A percentile compares a stretch with the other conserved stretches of the same genome.
Conservation (phyloP, 83 land plant genomes). For the Picea abies region DNA sequence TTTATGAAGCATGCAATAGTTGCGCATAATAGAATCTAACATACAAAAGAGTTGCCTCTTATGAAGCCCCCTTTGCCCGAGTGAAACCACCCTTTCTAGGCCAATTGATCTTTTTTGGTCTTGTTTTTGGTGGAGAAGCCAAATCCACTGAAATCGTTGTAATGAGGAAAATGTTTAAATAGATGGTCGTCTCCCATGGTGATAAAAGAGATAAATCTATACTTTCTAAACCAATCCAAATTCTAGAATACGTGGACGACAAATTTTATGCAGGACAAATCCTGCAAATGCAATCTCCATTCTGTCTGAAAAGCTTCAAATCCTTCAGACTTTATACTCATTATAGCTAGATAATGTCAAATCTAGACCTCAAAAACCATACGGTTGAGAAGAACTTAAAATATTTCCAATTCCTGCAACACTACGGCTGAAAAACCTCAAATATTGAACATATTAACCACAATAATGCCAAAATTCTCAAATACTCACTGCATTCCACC, state of each 20-base stretch:
- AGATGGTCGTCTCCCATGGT: background rate
- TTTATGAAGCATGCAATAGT: conserved; percentile 46
- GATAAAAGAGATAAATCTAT: background rate
- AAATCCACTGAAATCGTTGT: background rate
- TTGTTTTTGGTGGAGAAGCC: background rate
- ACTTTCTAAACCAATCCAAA: background rate
- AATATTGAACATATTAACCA: background rate
- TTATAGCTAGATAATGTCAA: background rate
- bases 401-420: background rate
- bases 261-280: background rate
- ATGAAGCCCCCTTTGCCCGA: background rate
- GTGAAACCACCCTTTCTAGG: background rate
- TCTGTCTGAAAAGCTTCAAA: background rate
- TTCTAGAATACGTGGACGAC: too few relatives aligned
- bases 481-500: background rate
- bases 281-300: background rate
- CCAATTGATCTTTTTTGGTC: background rate
- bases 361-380: background rate
- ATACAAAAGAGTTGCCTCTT: background rate
- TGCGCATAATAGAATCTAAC: conserved; percentile 15
- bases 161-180: background rate
- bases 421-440: background rate
- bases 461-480: background rate
- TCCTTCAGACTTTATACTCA: background rate
- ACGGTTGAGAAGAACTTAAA: background rate